These are phyloP conservation scores for Escallonia rubra DNA, from an alignment of 129 eudicot species.

Conservation along the genomic window DNA sequence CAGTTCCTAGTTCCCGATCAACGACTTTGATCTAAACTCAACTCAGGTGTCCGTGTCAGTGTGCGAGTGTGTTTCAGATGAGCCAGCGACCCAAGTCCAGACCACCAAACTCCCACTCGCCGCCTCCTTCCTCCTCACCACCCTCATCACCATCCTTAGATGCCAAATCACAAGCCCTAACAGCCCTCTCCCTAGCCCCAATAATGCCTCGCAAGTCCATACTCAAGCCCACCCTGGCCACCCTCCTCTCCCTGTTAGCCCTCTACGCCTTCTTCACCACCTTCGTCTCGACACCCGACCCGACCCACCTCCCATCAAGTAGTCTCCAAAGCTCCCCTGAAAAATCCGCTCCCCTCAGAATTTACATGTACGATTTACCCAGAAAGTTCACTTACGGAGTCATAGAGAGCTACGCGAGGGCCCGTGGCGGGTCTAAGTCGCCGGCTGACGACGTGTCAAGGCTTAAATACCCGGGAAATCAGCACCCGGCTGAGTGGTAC, in stretches of 20 bases:
- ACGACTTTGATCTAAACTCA: too few relatives aligned
- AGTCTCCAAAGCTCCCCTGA: neutral
- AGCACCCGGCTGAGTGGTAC: conserved; percentile 97
- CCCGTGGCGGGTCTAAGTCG: conserved; percentile 38
- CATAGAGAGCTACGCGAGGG: conserved; percentile 66
- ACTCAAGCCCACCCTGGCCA: conserved; percentile 46
- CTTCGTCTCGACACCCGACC: conserved; percentile 26
- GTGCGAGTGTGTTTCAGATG: neutral
- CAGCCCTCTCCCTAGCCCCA: neutral
- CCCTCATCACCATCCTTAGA: conserved; percentile 18
- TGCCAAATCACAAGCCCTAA: conserved; percentile 18
- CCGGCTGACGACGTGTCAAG: conserved; percentile 14
- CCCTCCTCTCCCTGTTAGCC: conserved; percentile 36
- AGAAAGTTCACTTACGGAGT: conserved; percentile 81
- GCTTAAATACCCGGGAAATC: conserved; percentile 89
- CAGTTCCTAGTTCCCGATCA: too few relatives aligned
- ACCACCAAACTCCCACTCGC: conserved; percentile 10
- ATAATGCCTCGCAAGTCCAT: conserved; percentile 35
- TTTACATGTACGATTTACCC: conserved; percentile 88
- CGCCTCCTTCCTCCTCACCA: conserved; percentile 11
- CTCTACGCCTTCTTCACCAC: conserved; percentile 42
- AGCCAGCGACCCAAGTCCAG: conserved; percentile 18
- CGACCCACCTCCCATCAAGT: neutral
- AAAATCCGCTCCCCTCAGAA: conserved; percentile 20
- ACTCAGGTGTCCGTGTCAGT: too few relatives aligned